phyloP scores from a whole-genome alignment of 805 yeast genomes.

The Lipomyces chichibuensis region DNA sequence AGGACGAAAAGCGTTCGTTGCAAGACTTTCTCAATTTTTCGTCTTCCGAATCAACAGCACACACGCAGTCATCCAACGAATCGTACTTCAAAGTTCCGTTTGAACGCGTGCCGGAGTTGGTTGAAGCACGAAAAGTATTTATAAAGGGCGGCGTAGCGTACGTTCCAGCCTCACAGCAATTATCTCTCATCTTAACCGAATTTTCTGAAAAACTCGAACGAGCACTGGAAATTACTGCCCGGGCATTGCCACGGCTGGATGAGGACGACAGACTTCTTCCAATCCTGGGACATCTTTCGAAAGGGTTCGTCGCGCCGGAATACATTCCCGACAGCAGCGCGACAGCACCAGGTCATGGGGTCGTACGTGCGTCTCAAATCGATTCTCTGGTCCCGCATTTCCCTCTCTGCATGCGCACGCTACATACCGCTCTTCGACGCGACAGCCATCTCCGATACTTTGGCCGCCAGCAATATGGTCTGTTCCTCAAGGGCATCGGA shows the following conservation, averaged over 20 bases:
- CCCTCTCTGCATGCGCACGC: slow-evolving; percentile 78
- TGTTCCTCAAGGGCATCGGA: slow-evolving; percentile 89
- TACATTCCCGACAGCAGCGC: slow-evolving; percentile 48
- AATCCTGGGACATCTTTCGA: slow-evolving; percentile 73
- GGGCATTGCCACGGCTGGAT: slow-evolving; percentile 78
- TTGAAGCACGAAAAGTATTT: slow-evolving; percentile 71
- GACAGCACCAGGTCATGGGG: slow-evolving; percentile 35
- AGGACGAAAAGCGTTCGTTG: slow-evolving; percentile 60
- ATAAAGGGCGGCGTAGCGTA: slow-evolving; percentile 74
- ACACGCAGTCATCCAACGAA: slow-evolving; percentile 46
- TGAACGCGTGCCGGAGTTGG: slow-evolving; percentile 77
- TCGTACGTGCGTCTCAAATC: slow-evolving; percentile 64
- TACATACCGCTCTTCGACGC: slow-evolving; percentile 62
- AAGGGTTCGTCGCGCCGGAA: slow-evolving; percentile 61
- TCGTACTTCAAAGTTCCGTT: slow-evolving; percentile 83
- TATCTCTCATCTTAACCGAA: slow-evolving; percentile 69
- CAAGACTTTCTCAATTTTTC: slow-evolving; percentile 61
- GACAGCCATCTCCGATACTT: slow-evolving; percentile 76
- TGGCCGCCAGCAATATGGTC: slow-evolving; percentile 83
- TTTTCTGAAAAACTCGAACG: slow-evolving; percentile 57
- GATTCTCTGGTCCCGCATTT: slow-evolving; percentile 61
- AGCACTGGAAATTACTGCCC: slow-evolving; percentile 68
- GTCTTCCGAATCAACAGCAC: slow-evolving; percentile 46
- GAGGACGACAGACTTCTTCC: slow-evolving; percentile 92
- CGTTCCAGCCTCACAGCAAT: slow-evolving; percentile 80